Base-by-base conservation (phyloP, 176 grass and related monocot genomes). In the Canna indica region DNA sequence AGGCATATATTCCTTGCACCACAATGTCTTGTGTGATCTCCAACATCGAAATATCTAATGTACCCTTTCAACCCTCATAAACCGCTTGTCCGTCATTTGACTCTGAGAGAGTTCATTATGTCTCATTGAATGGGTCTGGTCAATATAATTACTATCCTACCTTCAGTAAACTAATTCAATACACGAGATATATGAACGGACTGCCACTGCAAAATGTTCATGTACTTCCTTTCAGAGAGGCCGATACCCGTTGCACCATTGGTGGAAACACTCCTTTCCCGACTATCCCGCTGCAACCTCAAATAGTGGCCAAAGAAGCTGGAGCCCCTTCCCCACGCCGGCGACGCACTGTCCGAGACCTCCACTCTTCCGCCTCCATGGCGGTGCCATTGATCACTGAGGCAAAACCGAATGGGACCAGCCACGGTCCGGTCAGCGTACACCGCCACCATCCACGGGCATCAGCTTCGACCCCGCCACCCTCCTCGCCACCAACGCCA, bases 361-460 rank as follows among this genome's bases (percentile, higher is more conserved):
- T 36, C 24, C 71, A 22, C 52, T 29, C 54, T 22, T 58, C 36
- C 25, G 22, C 31, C 71, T 18, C 36, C 18, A 20, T 12, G 24
- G 13, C 26, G 44, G 39, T 30, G 47, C 24, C 24, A 1, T 52
- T 22, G 79, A 73, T 16, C 82, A 76, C 29, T 30, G 60, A 3
- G 93, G 93, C 30, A 88, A 97, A 63, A 92, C 81, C 10, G 93
- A 97, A n/a, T 83, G 88, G 61, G 93, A 91, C 34, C 91, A 33
- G 80, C 24, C 72, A 77, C 59, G 74, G 69, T 66, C 75, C 54
- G 34, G 33, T 46, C 32, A 53, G 59, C 76, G 59, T 25, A 22
- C 54, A 25, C 66, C 71, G 17, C 15, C 54, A n/a, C 67, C 39
- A n/a, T 78, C 64, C 10, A 50, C 69, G 44, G 75, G 76, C 26